A percentile compares a stretch with the other conserved stretches of the same genome.
phyloP scores from a whole-genome alignment of 2,329 filamentous ascomycete species.

The Pseudogymnoascus sp. region DNA sequence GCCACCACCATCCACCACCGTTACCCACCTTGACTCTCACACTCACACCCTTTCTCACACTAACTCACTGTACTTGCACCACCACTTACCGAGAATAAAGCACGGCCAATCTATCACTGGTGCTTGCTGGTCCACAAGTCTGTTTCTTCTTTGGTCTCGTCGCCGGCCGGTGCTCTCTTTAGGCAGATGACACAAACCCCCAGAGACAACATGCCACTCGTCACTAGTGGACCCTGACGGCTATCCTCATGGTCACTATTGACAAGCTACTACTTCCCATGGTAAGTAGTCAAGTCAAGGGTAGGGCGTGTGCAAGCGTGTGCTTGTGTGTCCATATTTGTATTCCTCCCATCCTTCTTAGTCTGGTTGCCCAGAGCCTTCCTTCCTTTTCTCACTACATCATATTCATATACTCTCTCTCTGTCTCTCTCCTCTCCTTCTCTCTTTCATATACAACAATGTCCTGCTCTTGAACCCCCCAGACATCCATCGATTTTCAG shows the following conservation, averaged over 20 bases:
- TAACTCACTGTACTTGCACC: neutral
- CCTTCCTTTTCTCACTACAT: constrained; percentile 1
- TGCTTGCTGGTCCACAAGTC: neutral
- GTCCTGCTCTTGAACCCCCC: neutral
- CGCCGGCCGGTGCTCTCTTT: neutral
- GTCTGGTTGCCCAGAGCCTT: neutral
- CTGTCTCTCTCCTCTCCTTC: neutral
- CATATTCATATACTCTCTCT: constrained; percentile 1
- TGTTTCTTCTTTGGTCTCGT: neutral
- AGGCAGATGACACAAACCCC: neutral
- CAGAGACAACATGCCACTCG: neutral
- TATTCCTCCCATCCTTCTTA: neutral
- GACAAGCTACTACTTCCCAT: neutral
- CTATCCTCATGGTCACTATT: neutral
- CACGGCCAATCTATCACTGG: neutral
- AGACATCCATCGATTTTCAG: neutral
- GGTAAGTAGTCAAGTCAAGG: neutral
- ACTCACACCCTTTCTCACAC: too few relatives aligned
- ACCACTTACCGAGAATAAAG: neutral
- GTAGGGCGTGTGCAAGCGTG: neutral
- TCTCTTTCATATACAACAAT: neutral
- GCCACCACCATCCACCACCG: neutral
- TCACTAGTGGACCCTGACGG: neutral
- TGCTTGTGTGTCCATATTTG: neutral
- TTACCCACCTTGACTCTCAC: neutral